phyloP scores from a whole-genome alignment of 768 basidiomycete species.

The Butyriboletus loyo region DNA sequence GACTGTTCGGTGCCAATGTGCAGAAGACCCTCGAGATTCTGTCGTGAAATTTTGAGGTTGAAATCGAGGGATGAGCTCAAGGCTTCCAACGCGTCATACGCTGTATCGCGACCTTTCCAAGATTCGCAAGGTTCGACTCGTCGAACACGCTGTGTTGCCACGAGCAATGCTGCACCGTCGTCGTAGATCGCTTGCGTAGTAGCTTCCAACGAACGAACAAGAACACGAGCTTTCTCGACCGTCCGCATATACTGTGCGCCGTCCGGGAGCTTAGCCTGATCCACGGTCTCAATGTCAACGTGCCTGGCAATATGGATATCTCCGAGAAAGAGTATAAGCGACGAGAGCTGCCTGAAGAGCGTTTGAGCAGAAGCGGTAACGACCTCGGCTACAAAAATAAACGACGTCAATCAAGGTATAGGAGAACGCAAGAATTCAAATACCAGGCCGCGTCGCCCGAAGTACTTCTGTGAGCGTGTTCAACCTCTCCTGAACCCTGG shows the following conservation, averaged over 20 bases:
- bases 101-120: slow-evolving; percentile 18
- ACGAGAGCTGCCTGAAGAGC: slow-evolving; percentile 37
- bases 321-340: slow-evolving; percentile 40
- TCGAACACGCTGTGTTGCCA: slow-evolving; percentile 36
- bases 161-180: slow-evolving; percentile 41
- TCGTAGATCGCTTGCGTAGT: slow-evolving; percentile 51
- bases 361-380: slow-evolving; percentile 30
- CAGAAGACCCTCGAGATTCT: slow-evolving; percentile 39
- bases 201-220: slow-evolving; percentile 48
- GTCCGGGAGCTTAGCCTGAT: slow-evolving; percentile 30
- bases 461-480: slow-evolving; percentile 17
- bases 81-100: slow-evolving; percentile 30
- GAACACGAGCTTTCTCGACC: slow-evolving; percentile 43
- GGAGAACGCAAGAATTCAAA: neutral
- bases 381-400: slow-evolving; percentile 16
- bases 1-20: slow-evolving; percentile 40
- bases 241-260: slow-evolving; percentile 39
- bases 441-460: slow-evolving; percentile 22
- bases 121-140: slow-evolving; percentile 25
- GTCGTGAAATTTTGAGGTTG: slow-evolving; percentile 35
- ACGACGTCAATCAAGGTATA: neutral
- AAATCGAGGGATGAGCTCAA: slow-evolving; percentile 30
- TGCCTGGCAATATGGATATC: slow-evolving; percentile 51
- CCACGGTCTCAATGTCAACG: slow-evolving; percentile 48
- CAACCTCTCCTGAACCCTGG: slow-evolving; percentile 30